Evolutionary conservation across 148 eudicot genomes (phyloP).

Genomic region (Chenopodium berlandieri): DNA sequence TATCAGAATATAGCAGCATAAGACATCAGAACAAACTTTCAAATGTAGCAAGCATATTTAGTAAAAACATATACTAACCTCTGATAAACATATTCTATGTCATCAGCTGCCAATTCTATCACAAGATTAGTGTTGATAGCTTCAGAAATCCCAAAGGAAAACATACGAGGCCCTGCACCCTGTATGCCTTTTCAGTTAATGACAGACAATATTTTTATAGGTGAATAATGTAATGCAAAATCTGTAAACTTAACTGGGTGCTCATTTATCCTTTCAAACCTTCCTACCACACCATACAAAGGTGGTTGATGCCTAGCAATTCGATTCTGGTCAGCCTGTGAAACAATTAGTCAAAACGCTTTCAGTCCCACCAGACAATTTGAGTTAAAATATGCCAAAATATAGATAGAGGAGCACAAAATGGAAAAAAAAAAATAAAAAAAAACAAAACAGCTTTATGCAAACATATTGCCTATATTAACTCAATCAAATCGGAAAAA

Average conservation of each 20-base stretch:
- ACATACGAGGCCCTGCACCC: conserved; percentile 84
- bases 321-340: conserved; percentile 83
- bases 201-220: neutral
- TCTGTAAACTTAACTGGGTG: conserved; percentile 74
- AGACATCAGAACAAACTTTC: neutral
- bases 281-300: conserved; percentile 70
- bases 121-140: conserved; percentile 75
- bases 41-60: neutral
- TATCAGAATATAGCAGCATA: neutral
- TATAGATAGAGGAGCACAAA: neutral
- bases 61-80: conserved; percentile 36
- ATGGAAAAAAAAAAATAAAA: neutral
- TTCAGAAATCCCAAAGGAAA: conserved; percentile 90
- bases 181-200: conserved; percentile 34
- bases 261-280: conserved; percentile 85
- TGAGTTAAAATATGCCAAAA: neutral
- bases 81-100: conserved; percentile 86
- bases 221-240: neutral
- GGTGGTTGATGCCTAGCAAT: conserved; percentile 74
- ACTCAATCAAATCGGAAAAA: neutral
- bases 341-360: conserved; percentile 2
- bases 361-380: neutral
- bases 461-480: neutral
- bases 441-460: neutral
- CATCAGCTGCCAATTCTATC: conserved; percentile 87